A percentile compares a stretch with the other conserved stretches of the same genome.
phyloP scores from a whole-genome alignment of 441 rosid genomes.

The Viola pubescens region DNA sequence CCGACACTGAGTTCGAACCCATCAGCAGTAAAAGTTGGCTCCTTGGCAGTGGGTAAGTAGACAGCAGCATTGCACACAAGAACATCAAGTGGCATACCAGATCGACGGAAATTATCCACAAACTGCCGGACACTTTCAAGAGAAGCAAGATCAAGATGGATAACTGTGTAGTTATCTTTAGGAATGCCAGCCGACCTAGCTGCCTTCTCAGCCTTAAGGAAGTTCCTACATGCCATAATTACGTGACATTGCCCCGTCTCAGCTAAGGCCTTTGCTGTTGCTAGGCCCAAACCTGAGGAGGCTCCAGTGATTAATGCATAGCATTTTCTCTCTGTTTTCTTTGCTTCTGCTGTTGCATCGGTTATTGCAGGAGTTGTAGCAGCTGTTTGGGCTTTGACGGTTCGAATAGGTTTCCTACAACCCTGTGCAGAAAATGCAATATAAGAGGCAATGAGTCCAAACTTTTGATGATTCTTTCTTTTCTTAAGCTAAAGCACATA shows the following conservation, averaged over 20 bases:
- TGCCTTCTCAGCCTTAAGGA: conserved; percentile 81
- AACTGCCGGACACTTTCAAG: conserved; percentile 76
- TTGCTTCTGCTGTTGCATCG: conserved; percentile 40
- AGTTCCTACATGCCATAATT: conserved; percentile 83
- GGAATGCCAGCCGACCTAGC: conserved; percentile 67
- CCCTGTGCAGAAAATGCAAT: conserved; percentile 23
- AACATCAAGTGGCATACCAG: conserved; percentile 54
- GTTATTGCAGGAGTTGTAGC: conserved; percentile 43
- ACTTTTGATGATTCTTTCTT: too few species aligned
- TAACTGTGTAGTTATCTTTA: conserved; percentile 65
- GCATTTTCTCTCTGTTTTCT: conserved; percentile 68
- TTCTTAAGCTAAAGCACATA: too few species aligned
- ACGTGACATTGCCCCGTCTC: conserved; percentile 76
- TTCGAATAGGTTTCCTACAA: conserved; percentile 25
- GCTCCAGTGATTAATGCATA: conserved; percentile 71
- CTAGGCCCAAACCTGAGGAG: conserved; percentile 77
- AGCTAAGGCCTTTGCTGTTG: conserved; percentile 70
- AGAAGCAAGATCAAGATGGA: conserved; percentile 87
- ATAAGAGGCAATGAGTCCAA: too few species aligned
- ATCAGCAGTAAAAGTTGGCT: conserved; percentile 79
- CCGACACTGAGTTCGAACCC: conserved; percentile 89
- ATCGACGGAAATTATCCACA: conserved; percentile 43
- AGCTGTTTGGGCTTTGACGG: conserved; percentile 47
- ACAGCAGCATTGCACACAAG: conserved; percentile 86
- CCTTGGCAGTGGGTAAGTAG: conserved; percentile 77